A percentile compares a stretch with the other conserved stretches of the same genome.
These are phyloP conservation scores for Skeletonema tropicum DNA, from an alignment of 108 stramenopile genomes.

Conservation along the genomic window DNA sequence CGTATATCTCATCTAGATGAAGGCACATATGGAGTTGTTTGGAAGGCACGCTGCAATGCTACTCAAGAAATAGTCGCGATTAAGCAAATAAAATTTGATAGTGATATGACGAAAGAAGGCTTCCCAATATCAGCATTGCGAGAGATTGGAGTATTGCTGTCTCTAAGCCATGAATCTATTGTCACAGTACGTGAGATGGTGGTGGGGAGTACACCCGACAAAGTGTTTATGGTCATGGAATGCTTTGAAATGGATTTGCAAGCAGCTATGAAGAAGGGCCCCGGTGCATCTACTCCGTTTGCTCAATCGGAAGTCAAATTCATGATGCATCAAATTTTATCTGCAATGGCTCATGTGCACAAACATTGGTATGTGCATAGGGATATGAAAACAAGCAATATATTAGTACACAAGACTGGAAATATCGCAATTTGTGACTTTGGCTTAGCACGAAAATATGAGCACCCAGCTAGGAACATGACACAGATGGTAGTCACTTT, in stretches of 20 bases:
- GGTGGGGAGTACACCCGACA: constrained; percentile 63
- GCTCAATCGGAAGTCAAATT: constrained; percentile 82
- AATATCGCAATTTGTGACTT: constrained; percentile 91
- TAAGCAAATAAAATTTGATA: constrained; percentile 92
- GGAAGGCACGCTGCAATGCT: constrained; percentile 86
- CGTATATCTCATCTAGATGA: constrained; percentile 81
- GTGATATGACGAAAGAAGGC: constrained; percentile 76
- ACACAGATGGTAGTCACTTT: constrained; percentile 92
- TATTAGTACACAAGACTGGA: constrained; percentile 81
- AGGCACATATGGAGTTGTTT: constrained; percentile 96
- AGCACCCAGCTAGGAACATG: constrained; percentile 64
- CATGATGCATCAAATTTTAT: constrained; percentile 82
- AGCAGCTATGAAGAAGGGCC: constrained; percentile 62
- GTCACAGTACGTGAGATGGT: constrained; percentile 89
- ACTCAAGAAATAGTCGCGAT: constrained; percentile 87
- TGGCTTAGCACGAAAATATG: constrained; percentile 88
- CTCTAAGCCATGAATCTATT: constrained; percentile 85
- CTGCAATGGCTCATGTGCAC: constrained; percentile 82
- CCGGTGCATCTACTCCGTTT: constrained; percentile 53
- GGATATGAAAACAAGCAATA: constrained; percentile 92
- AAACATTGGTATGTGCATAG: constrained; percentile 86
- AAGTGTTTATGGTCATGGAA: constrained; percentile 96
- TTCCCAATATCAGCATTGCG: constrained; percentile 93
- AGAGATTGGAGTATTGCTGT: constrained; percentile 84
- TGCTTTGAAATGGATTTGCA: constrained; percentile 92